phyloP scores from a whole-genome alignment of 768 basidiomycete species.

The Leccinum barrowsii region DNA sequence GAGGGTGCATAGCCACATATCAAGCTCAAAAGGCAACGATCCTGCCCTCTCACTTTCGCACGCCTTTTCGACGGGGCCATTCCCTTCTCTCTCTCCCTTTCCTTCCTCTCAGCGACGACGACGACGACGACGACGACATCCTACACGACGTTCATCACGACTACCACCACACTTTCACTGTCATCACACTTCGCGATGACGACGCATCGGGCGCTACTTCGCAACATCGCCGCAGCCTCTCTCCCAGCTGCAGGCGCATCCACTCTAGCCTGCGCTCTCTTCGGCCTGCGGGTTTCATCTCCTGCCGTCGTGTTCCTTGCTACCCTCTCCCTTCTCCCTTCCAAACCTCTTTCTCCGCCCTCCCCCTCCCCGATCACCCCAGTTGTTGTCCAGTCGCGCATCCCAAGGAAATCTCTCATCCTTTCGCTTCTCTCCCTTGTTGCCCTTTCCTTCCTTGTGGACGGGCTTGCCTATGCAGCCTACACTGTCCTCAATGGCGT shows the following conservation, averaged over 20 bases:
- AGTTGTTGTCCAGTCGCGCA: conserved; percentile 68
- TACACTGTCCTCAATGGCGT: conserved; percentile 59
- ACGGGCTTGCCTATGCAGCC: conserved; percentile 70
- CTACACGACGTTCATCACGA: not conserved
- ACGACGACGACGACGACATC: conserved; percentile 29
- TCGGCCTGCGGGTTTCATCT: conserved; percentile 61
- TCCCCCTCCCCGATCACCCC: conserved; percentile 64
- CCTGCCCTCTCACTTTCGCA: conserved; percentile 26
- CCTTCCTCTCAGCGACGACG: conserved; percentile 16
- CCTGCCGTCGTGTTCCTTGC: conserved; percentile 63
- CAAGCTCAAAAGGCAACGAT: conserved; percentile 30
- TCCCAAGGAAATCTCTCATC: conserved; percentile 76
- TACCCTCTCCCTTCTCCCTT: conserved; percentile 55
- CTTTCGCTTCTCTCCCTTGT: conserved; percentile 64
- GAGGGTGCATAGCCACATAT: conserved; percentile 26
- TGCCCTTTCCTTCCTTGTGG: conserved; percentile 71
- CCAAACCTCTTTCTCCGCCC: conserved; percentile 41
- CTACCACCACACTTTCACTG: not conserved
- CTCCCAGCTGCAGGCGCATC: conserved; percentile 25
- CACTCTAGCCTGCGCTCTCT: conserved; percentile 37
- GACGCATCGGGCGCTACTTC: conserved; percentile 25
- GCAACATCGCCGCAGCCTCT: conserved; percentile 19
- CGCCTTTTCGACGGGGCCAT: conserved; percentile 26
- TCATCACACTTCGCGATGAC: conserved; percentile 15
- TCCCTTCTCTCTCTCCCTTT: conserved; percentile 21